Base-by-base conservation (phyloP, 768 basidiomycete genomes). In the Lactifluus pinguis region DNA sequence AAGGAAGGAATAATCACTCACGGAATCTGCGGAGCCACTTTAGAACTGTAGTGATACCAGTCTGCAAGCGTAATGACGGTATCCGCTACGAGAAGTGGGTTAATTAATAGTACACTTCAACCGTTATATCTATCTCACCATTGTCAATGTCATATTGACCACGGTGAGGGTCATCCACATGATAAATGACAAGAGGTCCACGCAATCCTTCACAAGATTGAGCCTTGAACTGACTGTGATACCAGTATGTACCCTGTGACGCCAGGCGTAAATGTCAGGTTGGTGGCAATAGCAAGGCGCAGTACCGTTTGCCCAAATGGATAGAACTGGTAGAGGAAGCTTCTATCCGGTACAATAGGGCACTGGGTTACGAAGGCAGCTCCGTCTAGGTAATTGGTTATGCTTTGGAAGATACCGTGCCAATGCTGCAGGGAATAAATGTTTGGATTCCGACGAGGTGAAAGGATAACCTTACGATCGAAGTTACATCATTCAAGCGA, bases 401-500 rank as follows among this genome's bases (percentile, higher is more conserved):
- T 53, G 0, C 65, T 65, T 66, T 82, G 80, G 45, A 69, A 73
- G 41, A 83, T 63, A 0, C 82, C 81, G 63, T 83, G 82, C 80
- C 79, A 82, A 63, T 83, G 81, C 82, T 83, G 56, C 2, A 52
- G 6, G 30, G 14, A 13, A 3, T 41, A 29, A 6, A 44, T 10
- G 21, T 21, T n/a, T 10, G 3, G 4, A 0, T 13, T 38, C 13
- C 6, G 2, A 2, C 4, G 3, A 65, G 6, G 44, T 32, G 25
- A 44, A 38, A 17, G 29, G 10, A 38, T 21, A 49, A 21, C 3
- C 17, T 45, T 8, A 82, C 81, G 25, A 84, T 76, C 44, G 76
- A 79, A 6, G 83, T 83, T 4, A 69, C 71, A 44, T 83, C 77
- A 1, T 63, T 71, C 42, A 83, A 69, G 13, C 59, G 11, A 59